Conservation (phyloP, 345 rosid genomes). For the Populus pruinosa region DNA sequence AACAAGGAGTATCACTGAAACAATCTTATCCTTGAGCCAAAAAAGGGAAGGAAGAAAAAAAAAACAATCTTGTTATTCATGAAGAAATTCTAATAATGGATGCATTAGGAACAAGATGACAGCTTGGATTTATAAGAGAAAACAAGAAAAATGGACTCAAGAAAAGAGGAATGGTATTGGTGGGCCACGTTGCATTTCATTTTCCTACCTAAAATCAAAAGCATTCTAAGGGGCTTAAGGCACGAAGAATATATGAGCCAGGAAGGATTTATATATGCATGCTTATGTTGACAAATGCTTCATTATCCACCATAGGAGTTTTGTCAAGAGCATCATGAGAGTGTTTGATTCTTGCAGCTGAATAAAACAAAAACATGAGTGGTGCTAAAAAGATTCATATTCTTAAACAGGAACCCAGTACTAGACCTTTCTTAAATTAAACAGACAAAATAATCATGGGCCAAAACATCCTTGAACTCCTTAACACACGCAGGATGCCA, state of each 20-base stretch:
- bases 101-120: background rate
- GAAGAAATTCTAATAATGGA: background rate
- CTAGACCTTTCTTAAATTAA: background rate
- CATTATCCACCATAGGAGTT: background rate
- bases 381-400: background rate
- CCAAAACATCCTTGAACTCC: too few relatives aligned
- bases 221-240: background rate
- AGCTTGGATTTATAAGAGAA: background rate
- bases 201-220: background rate
- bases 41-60: too few relatives aligned
- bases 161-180: background rate
- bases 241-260: background rate
- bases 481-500: background rate
- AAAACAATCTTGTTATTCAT: background rate
- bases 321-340: slow-evolving; percentile 4
- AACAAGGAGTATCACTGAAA: too few relatives aligned
- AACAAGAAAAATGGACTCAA: background rate
- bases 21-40: background rate
- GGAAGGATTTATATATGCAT: background rate
- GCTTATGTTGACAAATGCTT: background rate
- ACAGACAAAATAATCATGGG: background rate
- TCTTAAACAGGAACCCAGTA: background rate
- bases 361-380: background rate
- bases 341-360: background rate
- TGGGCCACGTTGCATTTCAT: background rate